Percentiles rank a stretch among this genome's conserved stretches.
Conservation (phyloP, 768 basidiomycete genomes). For the Gyrodon lividus region DNA sequence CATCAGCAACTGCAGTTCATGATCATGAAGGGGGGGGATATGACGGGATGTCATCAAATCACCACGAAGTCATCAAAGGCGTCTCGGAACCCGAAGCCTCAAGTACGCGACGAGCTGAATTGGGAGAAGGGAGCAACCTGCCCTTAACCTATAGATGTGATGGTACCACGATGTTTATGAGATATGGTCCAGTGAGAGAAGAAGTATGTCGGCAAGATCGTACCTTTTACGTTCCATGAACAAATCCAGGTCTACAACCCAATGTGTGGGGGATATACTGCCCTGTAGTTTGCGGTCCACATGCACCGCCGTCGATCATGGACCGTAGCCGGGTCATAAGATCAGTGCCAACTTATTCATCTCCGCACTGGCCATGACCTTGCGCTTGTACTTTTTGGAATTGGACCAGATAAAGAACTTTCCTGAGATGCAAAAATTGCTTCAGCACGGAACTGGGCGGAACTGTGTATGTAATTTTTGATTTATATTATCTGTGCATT, state of each 20-base stretch:
- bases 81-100: no score
- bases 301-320: constrained; percentile 9
- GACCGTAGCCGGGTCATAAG: background rate
- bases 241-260: background rate
- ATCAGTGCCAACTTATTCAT: background rate
- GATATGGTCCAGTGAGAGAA: background rate
- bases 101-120: no score
- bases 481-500: constrained; percentile 3
- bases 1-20: no score
- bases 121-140: background rate
- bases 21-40: no score
- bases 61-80: background rate
- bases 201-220: constrained; percentile 6
- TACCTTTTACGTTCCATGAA: constrained; percentile 9
- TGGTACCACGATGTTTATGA: background rate
- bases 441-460: constrained; percentile 12
- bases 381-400: constrained; percentile 9
- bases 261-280: background rate
- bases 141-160: no score
- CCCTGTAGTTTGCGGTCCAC: no score
- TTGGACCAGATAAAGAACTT: constrained; percentile 10
- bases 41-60: background rate
- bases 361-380: constrained; percentile 4
- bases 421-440: background rate
- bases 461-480: constrained; percentile 16